Evolutionary conservation across 805 yeast species (phyloP).

Genomic region (Torulaspora maleeae): DNA sequence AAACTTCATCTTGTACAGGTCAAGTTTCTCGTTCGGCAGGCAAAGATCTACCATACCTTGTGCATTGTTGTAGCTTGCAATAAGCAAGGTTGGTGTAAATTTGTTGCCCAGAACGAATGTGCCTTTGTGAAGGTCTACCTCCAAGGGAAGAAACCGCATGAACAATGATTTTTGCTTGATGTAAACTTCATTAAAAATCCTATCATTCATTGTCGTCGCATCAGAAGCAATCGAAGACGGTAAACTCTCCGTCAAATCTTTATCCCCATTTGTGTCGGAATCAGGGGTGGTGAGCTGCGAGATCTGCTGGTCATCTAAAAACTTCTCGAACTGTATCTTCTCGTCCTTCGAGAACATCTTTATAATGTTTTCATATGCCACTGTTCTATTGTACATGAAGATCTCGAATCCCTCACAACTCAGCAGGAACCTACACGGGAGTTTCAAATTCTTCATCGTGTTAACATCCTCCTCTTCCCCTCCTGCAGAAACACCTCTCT

Average conservation of each 20-base stretch:
- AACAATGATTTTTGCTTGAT: conserved; percentile 19
- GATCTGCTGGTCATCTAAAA: conserved; percentile 20
- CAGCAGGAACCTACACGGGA: conserved; percentile 54
- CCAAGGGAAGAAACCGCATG: conserved; percentile 54
- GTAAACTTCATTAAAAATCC: conserved; percentile 14
- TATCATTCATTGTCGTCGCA: conserved; percentile 17
- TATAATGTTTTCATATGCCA: conserved; percentile 66
- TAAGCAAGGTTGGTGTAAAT: conserved; percentile 66
- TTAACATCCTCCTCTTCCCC: conserved; percentile 14
- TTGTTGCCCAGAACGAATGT: conserved; percentile 77
- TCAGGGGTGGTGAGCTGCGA: conserved; percentile 14
- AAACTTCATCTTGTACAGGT: conserved; percentile 48
- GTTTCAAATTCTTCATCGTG: conserved; percentile 39
- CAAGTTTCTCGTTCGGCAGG: conserved; percentile 47
- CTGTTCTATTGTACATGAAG: conserved; percentile 74
- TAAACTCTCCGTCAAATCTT: conserved; percentile 10
- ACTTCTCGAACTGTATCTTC: conserved; percentile 18
- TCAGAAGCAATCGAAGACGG: conserved; percentile 9
- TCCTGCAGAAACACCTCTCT: conserved; percentile 12
- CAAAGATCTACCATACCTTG: conserved; percentile 53
- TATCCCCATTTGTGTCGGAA: conserved; percentile 12
- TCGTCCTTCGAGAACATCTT: conserved; percentile 32
- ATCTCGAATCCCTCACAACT: conserved; percentile 74
- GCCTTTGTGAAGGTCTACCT: conserved; percentile 55
- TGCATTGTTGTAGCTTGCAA: conserved; percentile 53